Conservation (phyloP, 2,329 filamentous ascomycete genomes). For the Boeremia lycopersici region DNA sequence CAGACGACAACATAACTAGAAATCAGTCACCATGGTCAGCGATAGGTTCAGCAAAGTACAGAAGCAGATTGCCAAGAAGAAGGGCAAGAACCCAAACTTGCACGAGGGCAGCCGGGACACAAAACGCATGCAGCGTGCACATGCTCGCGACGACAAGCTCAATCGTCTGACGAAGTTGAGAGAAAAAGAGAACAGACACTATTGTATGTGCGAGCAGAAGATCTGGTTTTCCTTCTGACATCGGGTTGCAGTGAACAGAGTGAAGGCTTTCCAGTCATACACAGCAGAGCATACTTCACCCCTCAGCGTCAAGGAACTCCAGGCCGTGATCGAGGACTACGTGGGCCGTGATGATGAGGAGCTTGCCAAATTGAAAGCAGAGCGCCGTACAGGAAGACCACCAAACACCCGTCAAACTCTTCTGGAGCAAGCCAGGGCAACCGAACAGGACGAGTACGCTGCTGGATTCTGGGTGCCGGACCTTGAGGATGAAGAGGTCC, state of each 20-base stretch:
- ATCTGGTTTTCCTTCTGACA: background rate
- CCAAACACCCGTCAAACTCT: slow-evolving; percentile 77
- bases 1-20: slow-evolving; percentile 15
- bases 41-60: slow-evolving; percentile 80
- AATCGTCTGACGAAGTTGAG: slow-evolving; percentile 72
- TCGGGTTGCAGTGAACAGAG: slow-evolving; percentile 63
- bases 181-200: slow-evolving; percentile 74
- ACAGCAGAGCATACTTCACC: slow-evolving; percentile 58
- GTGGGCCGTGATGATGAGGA: slow-evolving; percentile 73
- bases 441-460: slow-evolving; percentile 78
- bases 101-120: slow-evolving; percentile 91
- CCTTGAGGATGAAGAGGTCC: slow-evolving; percentile 69
- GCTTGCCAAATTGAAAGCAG: slow-evolving; percentile 67
- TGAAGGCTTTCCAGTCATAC: slow-evolving; percentile 73
- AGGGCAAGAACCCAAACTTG: slow-evolving; percentile 72
- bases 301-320: slow-evolving; percentile 61
- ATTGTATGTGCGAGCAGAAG: slow-evolving; percentile 59
- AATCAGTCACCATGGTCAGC: slow-evolving; percentile 37
- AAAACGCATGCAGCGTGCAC: slow-evolving; percentile 77
- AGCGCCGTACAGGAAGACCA: slow-evolving; percentile 78
- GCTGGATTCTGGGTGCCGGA: slow-evolving; percentile 89
- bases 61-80: slow-evolving; percentile 91
- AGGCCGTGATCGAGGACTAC: slow-evolving; percentile 55
- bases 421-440: slow-evolving; percentile 71
- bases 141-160: slow-evolving; percentile 81